Conservation (phyloP, 495 filamentous ascomycete species). For the Lasiosphaeriaceae sp. region DNA sequence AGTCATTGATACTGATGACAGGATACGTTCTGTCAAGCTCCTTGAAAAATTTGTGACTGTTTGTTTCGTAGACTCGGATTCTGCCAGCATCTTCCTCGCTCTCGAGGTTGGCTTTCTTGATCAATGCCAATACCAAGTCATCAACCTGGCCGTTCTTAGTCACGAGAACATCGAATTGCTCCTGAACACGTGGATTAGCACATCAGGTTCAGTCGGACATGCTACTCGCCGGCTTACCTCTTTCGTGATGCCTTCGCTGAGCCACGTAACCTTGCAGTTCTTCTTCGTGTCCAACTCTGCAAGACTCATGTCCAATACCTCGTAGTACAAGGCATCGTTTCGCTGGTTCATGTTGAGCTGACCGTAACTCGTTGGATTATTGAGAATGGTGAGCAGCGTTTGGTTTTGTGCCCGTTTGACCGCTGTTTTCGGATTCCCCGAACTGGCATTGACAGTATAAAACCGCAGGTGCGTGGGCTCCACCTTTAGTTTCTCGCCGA, state of each 20-base stretch:
- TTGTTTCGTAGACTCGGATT: conserved; percentile 74
- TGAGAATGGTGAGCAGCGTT: conserved; percentile 68
- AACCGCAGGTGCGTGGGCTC: conserved; percentile 87
- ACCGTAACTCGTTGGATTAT: conserved; percentile 46
- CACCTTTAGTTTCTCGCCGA: conserved; percentile 73
- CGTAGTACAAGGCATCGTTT: conserved; percentile 77
- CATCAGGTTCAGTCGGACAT: neutral
- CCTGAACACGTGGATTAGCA: conserved; percentile 44
- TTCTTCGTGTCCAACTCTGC: conserved; percentile 92
- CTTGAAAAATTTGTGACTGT: conserved; percentile 74
- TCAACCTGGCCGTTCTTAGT: conserved; percentile 73
- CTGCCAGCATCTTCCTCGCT: conserved; percentile 62
- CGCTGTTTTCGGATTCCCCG: conserved; percentile 65
- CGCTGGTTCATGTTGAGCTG: conserved; percentile 61
- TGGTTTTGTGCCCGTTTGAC: conserved; percentile 66
- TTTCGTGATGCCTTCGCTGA: conserved; percentile 87
- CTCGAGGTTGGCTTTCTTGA: conserved; percentile 74
- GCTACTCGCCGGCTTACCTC: conserved; percentile 54
- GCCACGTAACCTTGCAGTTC: conserved; percentile 70
- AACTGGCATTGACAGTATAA: conserved; percentile 71
- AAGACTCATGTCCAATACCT: conserved; percentile 88
- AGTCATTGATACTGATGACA: conserved; percentile 79
- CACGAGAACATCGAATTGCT: conserved; percentile 74
- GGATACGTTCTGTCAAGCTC: conserved; percentile 59
- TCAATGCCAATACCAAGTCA: conserved; percentile 68